Base-by-base conservation (phyloP, 2,329 filamentous ascomycete genomes). In the Alternaria dauci region DNA sequence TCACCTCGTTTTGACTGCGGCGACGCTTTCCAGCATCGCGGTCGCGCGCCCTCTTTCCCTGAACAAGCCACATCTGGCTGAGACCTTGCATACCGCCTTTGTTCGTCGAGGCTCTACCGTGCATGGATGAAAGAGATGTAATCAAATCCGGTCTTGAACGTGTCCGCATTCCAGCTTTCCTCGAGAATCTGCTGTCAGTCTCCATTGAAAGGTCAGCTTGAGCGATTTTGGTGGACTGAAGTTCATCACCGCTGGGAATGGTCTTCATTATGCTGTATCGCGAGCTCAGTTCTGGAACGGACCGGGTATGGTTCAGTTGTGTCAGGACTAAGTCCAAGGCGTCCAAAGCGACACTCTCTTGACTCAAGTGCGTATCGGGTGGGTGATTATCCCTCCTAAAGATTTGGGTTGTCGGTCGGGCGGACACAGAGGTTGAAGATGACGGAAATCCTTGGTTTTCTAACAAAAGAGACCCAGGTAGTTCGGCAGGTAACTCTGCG, bases 381-480 rank as follows among this genome's bases (percentile, higher is more conserved):
- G 62, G 50, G 38, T 60, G 57, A 7, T 62, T 64, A 9, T 48
- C 63, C 53, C 63, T 55, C 58, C 53, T 62, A 48, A 61, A 32
- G 38, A 59, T 59, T 32, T 67, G 61, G 14, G 59, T 64, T 11
- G 43, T 54, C 11, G 59, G 62, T 26, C 60, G 67, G 52, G 60
- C 41, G 39, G 46, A 56, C 61, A 61, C 52, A 63, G 65, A 54
- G 60, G 62, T 63, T 34, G 59, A 44, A 28, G 43, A 46, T n/a
- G 62, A 62, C 38, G 73, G 65, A 55, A 72, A 72, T 9, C 72
- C 76, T 63, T 77, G 74, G 52, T 78, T 77, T 25, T 77, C 72
- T 51, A 74, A 69, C 2, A 77, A 63, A 28, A 72, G 58, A 46
- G 68, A 73, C 8, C 70, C 71, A 60, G 73, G 71, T 8, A 76